phyloP scores from a whole-genome alignment of 805 yeast species.

The Maudiozyma turicensis region DNA sequence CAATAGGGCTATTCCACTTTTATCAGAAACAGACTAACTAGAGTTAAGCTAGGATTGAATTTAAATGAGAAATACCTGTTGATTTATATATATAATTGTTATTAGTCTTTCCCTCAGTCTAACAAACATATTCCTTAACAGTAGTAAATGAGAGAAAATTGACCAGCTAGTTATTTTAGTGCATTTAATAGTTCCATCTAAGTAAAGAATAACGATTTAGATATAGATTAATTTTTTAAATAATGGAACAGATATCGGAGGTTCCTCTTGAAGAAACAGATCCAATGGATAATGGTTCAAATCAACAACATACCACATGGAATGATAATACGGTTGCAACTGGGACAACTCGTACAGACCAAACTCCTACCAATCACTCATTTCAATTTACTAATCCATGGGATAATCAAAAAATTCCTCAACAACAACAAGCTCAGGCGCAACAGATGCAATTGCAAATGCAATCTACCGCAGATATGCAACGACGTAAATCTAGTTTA shows the following conservation, averaged over 20 bases:
- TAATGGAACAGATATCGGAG: conserved; percentile 1
- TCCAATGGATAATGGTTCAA: not conserved
- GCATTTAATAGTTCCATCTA: not conserved
- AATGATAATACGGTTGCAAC: not conserved
- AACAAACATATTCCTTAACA: too few species aligned
- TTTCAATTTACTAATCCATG: conserved; percentile 12
- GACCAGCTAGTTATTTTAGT: not conserved
- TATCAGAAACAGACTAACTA: too few species aligned
- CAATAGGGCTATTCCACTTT: too few species aligned
- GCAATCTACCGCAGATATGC: conserved; percentile 2
- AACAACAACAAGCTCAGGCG: not conserved
- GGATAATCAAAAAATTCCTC: conserved; percentile 6
- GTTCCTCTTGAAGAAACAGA: not conserved
- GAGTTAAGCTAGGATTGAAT: too few species aligned
- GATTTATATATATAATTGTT: too few species aligned
- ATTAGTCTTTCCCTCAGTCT: too few species aligned
- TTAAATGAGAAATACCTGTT: too few species aligned
- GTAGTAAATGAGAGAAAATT: too few species aligned
- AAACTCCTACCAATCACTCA: not conserved
- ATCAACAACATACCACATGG: not conserved
- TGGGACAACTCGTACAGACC: not conserved
- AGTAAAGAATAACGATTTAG: not conserved
- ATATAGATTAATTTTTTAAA: not conserved
- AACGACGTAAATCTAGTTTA: conserved; percentile 28
- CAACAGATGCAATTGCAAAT: not conserved